phyloP scores from a whole-genome alignment of 352 stramenopile genomes.

The Pythium aquatile region DNA sequence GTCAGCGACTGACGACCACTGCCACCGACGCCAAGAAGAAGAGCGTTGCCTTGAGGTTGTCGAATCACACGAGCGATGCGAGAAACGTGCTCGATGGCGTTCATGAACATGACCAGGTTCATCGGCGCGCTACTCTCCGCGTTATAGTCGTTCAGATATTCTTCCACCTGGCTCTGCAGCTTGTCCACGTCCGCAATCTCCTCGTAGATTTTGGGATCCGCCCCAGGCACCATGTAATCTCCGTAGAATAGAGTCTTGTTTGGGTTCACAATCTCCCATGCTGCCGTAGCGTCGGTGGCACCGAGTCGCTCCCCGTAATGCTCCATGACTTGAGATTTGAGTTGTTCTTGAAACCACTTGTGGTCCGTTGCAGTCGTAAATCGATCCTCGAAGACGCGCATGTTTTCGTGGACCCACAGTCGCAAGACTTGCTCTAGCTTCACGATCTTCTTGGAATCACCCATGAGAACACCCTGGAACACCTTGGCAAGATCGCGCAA shows the following conservation, averaged over 20 bases:
- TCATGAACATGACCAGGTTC: slow-evolving; percentile 89
- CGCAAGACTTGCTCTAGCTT: slow-evolving; percentile 70
- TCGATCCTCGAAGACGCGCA: slow-evolving; percentile 87
- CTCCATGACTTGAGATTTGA: slow-evolving; percentile 54
- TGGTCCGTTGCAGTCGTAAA: slow-evolving; percentile 74
- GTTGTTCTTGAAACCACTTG: slow-evolving; percentile 74
- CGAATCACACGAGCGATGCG: slow-evolving; percentile 80
- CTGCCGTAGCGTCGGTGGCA: slow-evolving; percentile 23
- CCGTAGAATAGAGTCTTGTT: slow-evolving; percentile 78
- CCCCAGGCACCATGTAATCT: slow-evolving; percentile 92
- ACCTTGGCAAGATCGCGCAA: slow-evolving; percentile 87
- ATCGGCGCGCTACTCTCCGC: slow-evolving; percentile 83
- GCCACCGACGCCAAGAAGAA: slow-evolving; percentile 93
- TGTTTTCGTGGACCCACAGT: slow-evolving; percentile 84
- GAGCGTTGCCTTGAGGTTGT: slow-evolving; percentile 86
- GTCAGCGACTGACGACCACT: slow-evolving; percentile 92
- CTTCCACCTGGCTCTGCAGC: slow-evolving; percentile 72
- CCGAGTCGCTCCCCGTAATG: slow-evolving; percentile 55
- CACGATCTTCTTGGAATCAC: slow-evolving; percentile 67
- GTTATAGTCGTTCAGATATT: slow-evolving; percentile 89
- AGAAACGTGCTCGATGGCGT: slow-evolving; percentile 87
- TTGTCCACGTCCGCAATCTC: slow-evolving; percentile 88
- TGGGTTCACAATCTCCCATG: slow-evolving; percentile 68
- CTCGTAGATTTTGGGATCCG: slow-evolving; percentile 90
- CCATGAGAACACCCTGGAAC: slow-evolving; percentile 84